A percentile compares a stretch with the other conserved stretches of the same genome.
These are phyloP conservation scores for Corchorus capsularis DNA, from an alignment of 345 rosid species.

Conservation along the genomic window DNA sequence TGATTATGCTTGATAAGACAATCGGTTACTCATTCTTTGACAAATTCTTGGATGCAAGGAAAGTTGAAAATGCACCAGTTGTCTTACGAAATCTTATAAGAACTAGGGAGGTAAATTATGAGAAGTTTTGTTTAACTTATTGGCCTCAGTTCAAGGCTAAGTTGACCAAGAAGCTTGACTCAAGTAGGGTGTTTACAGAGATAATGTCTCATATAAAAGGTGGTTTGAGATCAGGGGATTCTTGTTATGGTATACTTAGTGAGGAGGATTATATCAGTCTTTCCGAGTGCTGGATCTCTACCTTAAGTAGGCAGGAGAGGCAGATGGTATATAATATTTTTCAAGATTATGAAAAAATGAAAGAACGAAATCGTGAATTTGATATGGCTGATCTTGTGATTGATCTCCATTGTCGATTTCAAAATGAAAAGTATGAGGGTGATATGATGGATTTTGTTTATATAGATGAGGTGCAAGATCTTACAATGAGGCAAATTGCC, in stretches of 20 bases:
- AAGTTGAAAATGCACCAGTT: no score
- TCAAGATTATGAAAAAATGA: constrained; percentile 50
- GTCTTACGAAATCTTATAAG: constrained; percentile 37
- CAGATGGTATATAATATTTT: constrained; percentile 40
- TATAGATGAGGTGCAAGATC: constrained; percentile 70
- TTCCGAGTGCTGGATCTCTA: constrained; percentile 41
- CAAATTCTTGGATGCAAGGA: constrained; percentile 41
- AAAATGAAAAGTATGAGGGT: constrained; percentile 27
- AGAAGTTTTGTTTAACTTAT: constrained; percentile 44
- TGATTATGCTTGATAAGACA: constrained; percentile 63
- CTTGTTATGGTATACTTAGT: constrained; percentile 29
- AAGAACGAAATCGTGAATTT: constrained; percentile 41
- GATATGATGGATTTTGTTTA: constrained; percentile 51
- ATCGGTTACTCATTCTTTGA: constrained; percentile 50
- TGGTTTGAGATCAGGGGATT: constrained; percentile 29
- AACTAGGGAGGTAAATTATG: constrained; percentile 49
- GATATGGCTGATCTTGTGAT: constrained; percentile 62
- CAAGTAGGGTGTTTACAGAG: constrained; percentile 52
- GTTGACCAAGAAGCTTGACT: constrained; percentile 42
- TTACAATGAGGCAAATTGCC: constrained; percentile 54
- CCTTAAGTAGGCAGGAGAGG: constrained; percentile 32
- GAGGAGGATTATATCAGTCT: constrained; percentile 37
- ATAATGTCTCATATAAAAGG: constrained; percentile 62
- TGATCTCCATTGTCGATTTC: constrained; percentile 51
- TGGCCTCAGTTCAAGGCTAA: constrained; percentile 53